Evolutionary conservation across 1,284 basidiomycete genomes (phyloP), one percentile per base, ranked within the genome.

Genomic region (Ustilago curta): DNA sequence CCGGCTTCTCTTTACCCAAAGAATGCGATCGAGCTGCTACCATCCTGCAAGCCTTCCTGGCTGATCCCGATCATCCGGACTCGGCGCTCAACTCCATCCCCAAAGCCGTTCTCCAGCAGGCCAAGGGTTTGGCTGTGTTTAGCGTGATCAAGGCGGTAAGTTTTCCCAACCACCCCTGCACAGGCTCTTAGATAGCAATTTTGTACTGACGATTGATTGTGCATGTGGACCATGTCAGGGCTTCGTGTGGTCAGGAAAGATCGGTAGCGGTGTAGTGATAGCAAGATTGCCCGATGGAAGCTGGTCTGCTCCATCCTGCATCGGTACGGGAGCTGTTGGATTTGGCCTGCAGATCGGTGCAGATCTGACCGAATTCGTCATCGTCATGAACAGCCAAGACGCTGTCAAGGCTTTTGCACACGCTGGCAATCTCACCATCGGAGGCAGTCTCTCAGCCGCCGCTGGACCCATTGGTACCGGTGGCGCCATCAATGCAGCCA

Each of bases 291-390:
- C 93, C 4, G 95, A 98, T 83, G 97, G 96, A 69, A 95, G 93
- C 21, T 98, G 96, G 96, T 95, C 93, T 50, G 95, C 95, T 1
- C 96, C 96, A 0, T 94, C 92, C 45, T 97, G 95, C 86, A 97
- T 99, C 84, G 95, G 93, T n/a, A 98, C 95, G 0, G 95, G 93
- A 25, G 77, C 79, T 1, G 85, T 97, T 6, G 96, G 96, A 42
- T 95, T 95, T 91, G 96, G 96, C 49, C 90, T 98, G 50, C 96
- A 93, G 84, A 93, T 94, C 77, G 92, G 94, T 53, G 84, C 84
- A 45, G 88, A 88, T 59, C 71, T 88, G 21, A 88, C 87, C 25
- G 88, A 88, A 63, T 89, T 89, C 48, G 89, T 90, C 29, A 91
- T 99, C 83, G 94, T 99, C 29, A 91, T 99, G 85, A 98, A 98